Evolutionary conservation across 2,329 filamentous ascomycete species (phyloP).

Genomic region (Lasiodiplodia citricola): DNA sequence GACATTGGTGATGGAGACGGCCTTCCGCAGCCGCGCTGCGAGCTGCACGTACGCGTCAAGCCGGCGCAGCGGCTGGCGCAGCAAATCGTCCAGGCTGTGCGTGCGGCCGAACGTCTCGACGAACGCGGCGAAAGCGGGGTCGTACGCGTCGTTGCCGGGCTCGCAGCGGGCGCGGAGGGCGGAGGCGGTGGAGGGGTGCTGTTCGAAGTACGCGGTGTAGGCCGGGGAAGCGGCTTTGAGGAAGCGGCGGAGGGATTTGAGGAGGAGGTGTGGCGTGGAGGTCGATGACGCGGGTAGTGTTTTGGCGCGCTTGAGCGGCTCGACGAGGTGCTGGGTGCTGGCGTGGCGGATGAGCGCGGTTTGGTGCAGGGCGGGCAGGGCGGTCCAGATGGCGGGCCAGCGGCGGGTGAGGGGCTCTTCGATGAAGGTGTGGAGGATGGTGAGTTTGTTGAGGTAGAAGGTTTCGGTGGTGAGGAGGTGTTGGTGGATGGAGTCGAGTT

Average conservation of each 20-base stretch:
- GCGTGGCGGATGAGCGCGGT: slow-evolving; percentile 32
- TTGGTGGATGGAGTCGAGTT: neutral
- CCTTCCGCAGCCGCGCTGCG: slow-evolving; percentile 26
- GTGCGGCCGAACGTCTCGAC: slow-evolving; percentile 17
- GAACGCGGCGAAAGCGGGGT: slow-evolving; percentile 33
- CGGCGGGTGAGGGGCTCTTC: slow-evolving; percentile 35
- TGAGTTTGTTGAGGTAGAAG: slow-evolving; percentile 28
- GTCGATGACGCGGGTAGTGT: slow-evolving; percentile 14
- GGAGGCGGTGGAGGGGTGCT: slow-evolving; percentile 35
- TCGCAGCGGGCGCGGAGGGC: slow-evolving; percentile 34
- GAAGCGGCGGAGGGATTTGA: slow-evolving; percentile 35
- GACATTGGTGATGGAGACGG: slow-evolving; percentile 22
- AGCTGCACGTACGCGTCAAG: slow-evolving; percentile 33
- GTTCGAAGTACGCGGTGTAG: slow-evolving; percentile 35
- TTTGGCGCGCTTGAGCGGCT: slow-evolving; percentile 31
- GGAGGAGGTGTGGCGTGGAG: slow-evolving; percentile 25
- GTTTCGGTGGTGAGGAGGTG: slow-evolving; percentile 8
- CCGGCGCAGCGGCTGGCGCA: slow-evolving; percentile 35
- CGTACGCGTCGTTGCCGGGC: neutral
- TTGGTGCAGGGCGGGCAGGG: slow-evolving; percentile 33
- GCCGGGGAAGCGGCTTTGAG: slow-evolving; percentile 30
- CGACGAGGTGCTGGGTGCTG: slow-evolving; percentile 34
- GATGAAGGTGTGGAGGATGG: slow-evolving; percentile 36
- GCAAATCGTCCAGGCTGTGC: slow-evolving; percentile 37
- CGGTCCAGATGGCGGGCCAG: slow-evolving; percentile 37